Base-by-base conservation (phyloP, 2,329 filamentous ascomycete species). In the Phialophora verrucosa region DNA sequence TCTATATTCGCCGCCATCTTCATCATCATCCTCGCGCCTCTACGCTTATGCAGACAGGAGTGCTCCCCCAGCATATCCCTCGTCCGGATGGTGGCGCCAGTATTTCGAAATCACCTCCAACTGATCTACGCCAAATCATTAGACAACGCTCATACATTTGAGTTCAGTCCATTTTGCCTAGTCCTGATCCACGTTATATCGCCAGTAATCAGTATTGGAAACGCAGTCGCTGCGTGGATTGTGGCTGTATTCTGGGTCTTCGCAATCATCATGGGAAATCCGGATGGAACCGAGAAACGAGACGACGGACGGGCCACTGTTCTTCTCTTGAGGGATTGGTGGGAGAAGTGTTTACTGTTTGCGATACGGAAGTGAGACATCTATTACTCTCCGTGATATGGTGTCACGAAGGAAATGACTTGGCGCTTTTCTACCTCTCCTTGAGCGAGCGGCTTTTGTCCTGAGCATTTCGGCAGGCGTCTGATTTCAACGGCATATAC, bases 231-330 rank as follows among this genome's bases (percentile, higher is more conserved):
- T 1, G 81, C 83, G 5, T 89, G 86, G 86, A 83, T 84, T 0
- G 81, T 85, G 0, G 86, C 85, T 0, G 83, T 81, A 23, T 89
- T 88, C 77, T 89, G 87, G 87, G 77, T 87, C 59, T 87, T 87
- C 72, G 81, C 85, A 27, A 82, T 83, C 72, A 84, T 88, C 11
- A 77, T 89, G 57, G 87, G 87, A 4, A 87, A 89, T 75, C 87
- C 87, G 32, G 85, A 87, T 62, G 84, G 84, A 49, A 83, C 83
- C 32, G 84, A 86, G 71, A 82, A 84, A 29, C 83, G 83, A 69
- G 87, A 89, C 68, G 87, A 89, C 70, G 87, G 87, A 12, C 80
- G 83, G 61, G 84, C 85, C 25, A 84, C 85, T 12, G 86, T 88
- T 3, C 76, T 89, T 2, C 82, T 82, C 3, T 82, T 89, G 35